Evolutionary conservation across 768 basidiomycete species (phyloP), one percentile per base, ranked within the genome.

Genomic region (Xerocomus brunneocitrinus): DNA sequence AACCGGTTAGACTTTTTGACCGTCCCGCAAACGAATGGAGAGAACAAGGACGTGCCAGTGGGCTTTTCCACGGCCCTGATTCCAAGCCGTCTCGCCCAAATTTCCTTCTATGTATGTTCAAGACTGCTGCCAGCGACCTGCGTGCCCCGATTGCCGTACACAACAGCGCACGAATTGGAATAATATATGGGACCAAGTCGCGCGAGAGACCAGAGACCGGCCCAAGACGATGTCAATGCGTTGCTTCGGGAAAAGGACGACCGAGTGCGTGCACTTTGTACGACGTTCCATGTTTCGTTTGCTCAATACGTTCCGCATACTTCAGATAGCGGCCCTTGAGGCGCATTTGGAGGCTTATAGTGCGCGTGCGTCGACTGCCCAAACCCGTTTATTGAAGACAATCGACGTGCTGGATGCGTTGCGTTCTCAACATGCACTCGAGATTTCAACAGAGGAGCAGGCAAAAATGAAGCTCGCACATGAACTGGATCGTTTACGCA

Each of bases 361-460:
- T 8, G 70, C 76, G 8, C 73, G 71, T 12, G 62, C 71, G 9
- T 76, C 79, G 2, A 69, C 75, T 16, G 58, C 76, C 2, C 78
- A 79, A 14, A 68, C 69, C 16, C 79, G 81, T 24, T 69, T 84
- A 24, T 55, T 76, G 41, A 67, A 73, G n/a, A 75, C 79, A 0
- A 68, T 81, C 9, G 80, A 82, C 56, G 67, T 73, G 3, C 63
- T 83, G 34, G 82, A 83, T 57, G 65, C 73, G 4, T 55, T 75
- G 25, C 74, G 75, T 36, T 57, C 60, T 16, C 55, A 64, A 22
- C 76, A 82, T 51, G 65, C 66, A 0, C 55, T 65, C 4, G 80
- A 84, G 43, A 60, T 80, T 8, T 62, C 66, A 5, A 56, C 62
- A 1, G 67, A 72, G 48, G 61, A 64, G 19, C 62, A 62, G 16